Conservation (phyloP, 177 flowering plant species). For the Vitis hybrid region DNA sequence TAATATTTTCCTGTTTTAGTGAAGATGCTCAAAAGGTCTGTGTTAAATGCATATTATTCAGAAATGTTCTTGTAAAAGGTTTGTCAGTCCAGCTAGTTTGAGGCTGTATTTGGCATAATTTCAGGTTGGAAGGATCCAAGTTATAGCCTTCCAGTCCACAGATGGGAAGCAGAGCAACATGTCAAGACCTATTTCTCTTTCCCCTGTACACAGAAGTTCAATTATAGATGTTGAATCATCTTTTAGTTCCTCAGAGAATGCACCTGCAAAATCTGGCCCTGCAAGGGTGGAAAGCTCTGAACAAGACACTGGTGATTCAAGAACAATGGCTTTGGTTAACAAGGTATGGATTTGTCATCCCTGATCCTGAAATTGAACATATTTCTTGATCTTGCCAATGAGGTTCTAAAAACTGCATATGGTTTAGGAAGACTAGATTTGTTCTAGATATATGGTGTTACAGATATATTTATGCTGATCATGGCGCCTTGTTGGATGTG, state of each 20-base stretch:
- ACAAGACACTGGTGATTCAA: constrained; percentile 77
- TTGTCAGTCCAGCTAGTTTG: not conserved
- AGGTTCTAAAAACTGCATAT: not conserved
- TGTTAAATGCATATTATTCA: not conserved
- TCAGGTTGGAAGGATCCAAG: constrained; percentile 97
- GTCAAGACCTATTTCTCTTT: constrained; percentile 43
- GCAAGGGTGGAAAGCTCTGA: constrained; percentile 43
- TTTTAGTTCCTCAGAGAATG: constrained; percentile 54
- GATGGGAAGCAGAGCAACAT: constrained; percentile 77
- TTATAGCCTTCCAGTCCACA: constrained; percentile 91
- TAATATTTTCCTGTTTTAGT: constrained; percentile 97
- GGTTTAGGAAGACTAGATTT: not conserved
- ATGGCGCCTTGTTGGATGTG: not conserved
- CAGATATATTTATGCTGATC: not conserved
- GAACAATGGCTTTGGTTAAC: constrained; percentile 23
- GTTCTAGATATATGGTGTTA: not conserved
- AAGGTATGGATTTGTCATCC: constrained; percentile 46
- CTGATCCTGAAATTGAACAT: not conserved
- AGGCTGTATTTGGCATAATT: constrained; percentile 3
- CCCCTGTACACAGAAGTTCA: constrained; percentile 51
- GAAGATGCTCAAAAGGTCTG: constrained; percentile 90
- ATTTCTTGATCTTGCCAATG: not conserved
- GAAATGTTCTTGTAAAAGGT: not conserved
- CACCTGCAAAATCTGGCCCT: constrained; percentile 34
- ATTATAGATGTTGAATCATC: constrained; percentile 75